These are phyloP conservation scores for Piromyces finnis DNA, from an alignment of 192 early-diverging fungal genomes.

Conservation along the genomic window DNA sequence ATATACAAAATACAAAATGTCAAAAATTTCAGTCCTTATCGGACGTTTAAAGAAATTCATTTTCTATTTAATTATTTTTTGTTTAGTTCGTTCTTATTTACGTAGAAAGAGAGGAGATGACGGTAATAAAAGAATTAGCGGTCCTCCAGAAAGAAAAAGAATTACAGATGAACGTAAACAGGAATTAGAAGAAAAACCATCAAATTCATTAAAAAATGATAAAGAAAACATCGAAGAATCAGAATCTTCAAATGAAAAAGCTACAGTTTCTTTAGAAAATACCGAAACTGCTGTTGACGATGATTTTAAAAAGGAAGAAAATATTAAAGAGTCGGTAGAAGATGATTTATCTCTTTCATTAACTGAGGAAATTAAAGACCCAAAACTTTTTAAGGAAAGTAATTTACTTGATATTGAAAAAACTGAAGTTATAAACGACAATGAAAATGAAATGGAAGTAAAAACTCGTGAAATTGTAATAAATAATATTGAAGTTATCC, in stretches of 20 bases:
- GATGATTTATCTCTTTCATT: neutral
- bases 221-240: neutral
- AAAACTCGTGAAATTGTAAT: neutral
- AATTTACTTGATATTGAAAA: neutral
- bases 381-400: neutral
- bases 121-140: neutral
- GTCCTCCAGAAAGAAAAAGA: neutral
- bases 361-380: neutral
- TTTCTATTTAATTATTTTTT: neutral
- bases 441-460: neutral
- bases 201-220: neutral
- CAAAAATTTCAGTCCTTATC: neutral
- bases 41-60: neutral
- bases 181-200: neutral
- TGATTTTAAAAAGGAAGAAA: neutral
- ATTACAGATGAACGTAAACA: neutral
- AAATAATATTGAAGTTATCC: neutral
- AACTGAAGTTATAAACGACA: neutral
- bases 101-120: neutral
- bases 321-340: neutral
- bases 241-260: neutral
- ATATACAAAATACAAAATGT: neutral
- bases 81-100: neutral
- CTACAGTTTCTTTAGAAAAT: neutral
- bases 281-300: neutral